A percentile compares a stretch with the other conserved stretches of the same genome.
phyloP scores from a whole-genome alignment of 805 yeast species.

The Schwanniomyces pseudopolymorphus region DNA sequence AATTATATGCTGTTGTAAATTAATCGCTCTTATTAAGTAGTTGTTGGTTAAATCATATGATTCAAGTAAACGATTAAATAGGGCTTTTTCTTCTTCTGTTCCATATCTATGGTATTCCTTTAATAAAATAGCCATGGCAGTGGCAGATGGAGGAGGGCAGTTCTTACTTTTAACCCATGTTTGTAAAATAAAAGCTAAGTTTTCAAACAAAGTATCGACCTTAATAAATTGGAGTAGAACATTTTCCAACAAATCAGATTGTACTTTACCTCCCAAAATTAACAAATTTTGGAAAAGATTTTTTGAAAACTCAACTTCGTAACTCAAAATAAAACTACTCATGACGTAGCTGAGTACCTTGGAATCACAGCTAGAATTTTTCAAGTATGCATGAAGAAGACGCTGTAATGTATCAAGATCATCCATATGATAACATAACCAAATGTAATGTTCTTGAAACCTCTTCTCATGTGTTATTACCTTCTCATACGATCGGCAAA shows the following conservation, averaged over 20 bases:
- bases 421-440: slow-evolving; percentile 37
- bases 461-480: slow-evolving; percentile 9
- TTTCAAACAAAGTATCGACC: slow-evolving; percentile 32
- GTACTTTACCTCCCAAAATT: slow-evolving; percentile 20
- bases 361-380: slow-evolving; percentile 18
- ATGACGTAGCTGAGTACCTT: slow-evolving; percentile 27
- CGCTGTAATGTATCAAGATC: slow-evolving; percentile 24
- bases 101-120: slow-evolving; percentile 31
- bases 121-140: slow-evolving; percentile 24
- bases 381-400: slow-evolving; percentile 20
- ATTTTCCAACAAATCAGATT: slow-evolving; percentile 25
- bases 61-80: slow-evolving; percentile 18
- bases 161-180: slow-evolving; percentile 26
- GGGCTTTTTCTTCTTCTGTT: slow-evolving; percentile 21
- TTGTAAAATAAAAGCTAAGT: slow-evolving; percentile 18
- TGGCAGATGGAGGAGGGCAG: slow-evolving; percentile 23
- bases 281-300: slow-evolving; percentile 21
- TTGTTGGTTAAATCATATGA: slow-evolving; percentile 19
- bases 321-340: slow-evolving; percentile 28
- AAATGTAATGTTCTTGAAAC: slow-evolving; percentile 26
- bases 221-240: slow-evolving; percentile 22
- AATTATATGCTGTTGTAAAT: slow-evolving; percentile 24
- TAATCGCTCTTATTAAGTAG: slow-evolving; percentile 21
- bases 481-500: slow-evolving; percentile 18
- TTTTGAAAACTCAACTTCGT: slow-evolving; percentile 33